Percentiles rank a stretch among this genome's conserved stretches.
Evolutionary conservation across 306 rosid species (phyloP).

Genomic region (Trifolium pratense): DNA sequence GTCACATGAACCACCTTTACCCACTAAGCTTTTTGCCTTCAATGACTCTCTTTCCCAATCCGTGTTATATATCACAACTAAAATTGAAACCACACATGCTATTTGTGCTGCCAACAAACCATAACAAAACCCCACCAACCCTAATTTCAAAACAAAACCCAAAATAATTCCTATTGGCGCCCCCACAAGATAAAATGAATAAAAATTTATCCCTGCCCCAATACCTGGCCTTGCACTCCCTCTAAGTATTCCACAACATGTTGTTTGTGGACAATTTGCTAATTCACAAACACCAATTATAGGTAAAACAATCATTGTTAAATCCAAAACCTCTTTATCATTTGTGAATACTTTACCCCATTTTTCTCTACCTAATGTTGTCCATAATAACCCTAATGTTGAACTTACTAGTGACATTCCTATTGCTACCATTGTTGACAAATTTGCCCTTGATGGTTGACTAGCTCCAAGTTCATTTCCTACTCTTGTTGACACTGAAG

Average conservation of each 20-base stretch:
- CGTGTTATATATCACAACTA: conserved; percentile 57
- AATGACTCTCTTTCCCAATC: conserved; percentile 71
- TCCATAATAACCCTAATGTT: conserved; percentile 54
- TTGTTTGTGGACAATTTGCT: conserved; percentile 74
- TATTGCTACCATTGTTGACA: conserved; percentile 58
- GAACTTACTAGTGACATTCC: conserved; percentile 56
- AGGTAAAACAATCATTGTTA: conserved; percentile 59
- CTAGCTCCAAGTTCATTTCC: conserved; percentile 71
- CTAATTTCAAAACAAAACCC: conserved; percentile 58
- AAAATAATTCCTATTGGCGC: conserved; percentile 63
- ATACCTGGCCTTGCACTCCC: conserved; percentile 77
- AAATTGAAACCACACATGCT: conserved; percentile 60
- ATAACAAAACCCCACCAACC: conserved; percentile 72
- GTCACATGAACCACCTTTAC: conserved; percentile 29
- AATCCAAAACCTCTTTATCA: conserved; percentile 55
- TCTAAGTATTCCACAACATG: conserved; percentile 69
- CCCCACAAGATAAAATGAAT: conserved; percentile 71
- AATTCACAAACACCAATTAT: conserved; percentile 70
- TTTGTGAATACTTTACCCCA: conserved; percentile 72
- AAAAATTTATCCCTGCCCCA: conserved; percentile 66
- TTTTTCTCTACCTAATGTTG: conserved; percentile 57
- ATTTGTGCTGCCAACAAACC: conserved; percentile 71
- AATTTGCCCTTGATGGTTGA: conserved; percentile 51
- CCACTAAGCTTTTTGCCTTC: conserved; percentile 67
- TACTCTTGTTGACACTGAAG: conserved; percentile 64